Evolutionary conservation across 345 rosid species (phyloP).

Genomic region (Viola odorata): DNA sequence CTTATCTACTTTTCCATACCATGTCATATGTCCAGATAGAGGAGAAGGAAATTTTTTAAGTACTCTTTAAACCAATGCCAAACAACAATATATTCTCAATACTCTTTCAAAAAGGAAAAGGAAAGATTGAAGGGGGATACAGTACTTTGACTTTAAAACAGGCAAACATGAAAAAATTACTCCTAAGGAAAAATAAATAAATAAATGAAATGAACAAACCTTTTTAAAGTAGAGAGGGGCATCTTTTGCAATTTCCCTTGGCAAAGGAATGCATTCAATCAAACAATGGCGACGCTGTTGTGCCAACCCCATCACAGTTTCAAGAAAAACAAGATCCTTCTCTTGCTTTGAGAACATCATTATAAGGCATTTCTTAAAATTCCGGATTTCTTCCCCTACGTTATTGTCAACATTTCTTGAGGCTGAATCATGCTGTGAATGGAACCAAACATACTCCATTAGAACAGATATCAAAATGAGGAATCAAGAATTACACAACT

Average conservation of each 20-base stretch:
- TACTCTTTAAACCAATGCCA: too few species aligned
- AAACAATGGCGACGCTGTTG: slow-evolving; percentile 82
- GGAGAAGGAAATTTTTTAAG: too few species aligned
- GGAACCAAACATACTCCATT: not conserved
- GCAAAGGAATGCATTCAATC: slow-evolving; percentile 81
- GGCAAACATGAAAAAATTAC: not conserved
- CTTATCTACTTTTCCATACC: too few species aligned
- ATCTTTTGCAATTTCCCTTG: slow-evolving; percentile 56
- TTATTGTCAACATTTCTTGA: slow-evolving; percentile 66
- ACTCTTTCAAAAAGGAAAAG: too few species aligned
- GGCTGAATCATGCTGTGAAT: slow-evolving; percentile 66
- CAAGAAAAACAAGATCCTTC: slow-evolving; percentile 74
- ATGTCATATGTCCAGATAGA: too few species aligned
- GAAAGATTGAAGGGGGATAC: too few species aligned
- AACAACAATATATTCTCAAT: too few species aligned
- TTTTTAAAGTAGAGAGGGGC: slow-evolving; percentile 88
- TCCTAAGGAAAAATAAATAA: not conserved
- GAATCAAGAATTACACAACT: not conserved
- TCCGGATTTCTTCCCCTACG: slow-evolving; percentile 86
- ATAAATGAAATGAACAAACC: slow-evolving; percentile 27
- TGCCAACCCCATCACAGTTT: slow-evolving; percentile 78
- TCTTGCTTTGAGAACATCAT: slow-evolving; percentile 87
- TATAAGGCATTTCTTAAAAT: slow-evolving; percentile 86
- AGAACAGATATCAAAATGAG: not conserved
- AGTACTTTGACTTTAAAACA: not conserved